Conservation (phyloP, 208 protist species). For the Crithidia fasciculata region DNA sequence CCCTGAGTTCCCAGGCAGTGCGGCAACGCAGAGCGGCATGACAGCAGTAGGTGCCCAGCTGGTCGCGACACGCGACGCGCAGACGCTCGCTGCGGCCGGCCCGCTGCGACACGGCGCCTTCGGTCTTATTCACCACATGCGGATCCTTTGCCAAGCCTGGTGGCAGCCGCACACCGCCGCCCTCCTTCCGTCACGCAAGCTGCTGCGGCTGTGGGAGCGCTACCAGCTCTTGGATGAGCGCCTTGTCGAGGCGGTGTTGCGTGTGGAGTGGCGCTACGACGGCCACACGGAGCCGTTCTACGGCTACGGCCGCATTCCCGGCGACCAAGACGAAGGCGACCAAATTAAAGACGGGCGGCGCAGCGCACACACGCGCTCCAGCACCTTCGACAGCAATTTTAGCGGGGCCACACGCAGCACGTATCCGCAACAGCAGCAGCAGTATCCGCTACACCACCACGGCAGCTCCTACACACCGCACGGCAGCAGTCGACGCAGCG, state of each 20-base stretch:
- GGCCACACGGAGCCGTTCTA: slow-evolving; percentile 13
- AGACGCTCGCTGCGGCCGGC: slow-evolving; percentile 17
- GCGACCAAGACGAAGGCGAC: background rate
- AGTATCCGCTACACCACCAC: background rate
- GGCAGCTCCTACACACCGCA: background rate
- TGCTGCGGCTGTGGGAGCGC: slow-evolving; percentile 49
- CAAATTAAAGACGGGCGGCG: background rate
- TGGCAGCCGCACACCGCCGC: slow-evolving; percentile 65
- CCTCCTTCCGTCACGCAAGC: slow-evolving; percentile 34
- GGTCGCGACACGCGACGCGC: slow-evolving; percentile 16
- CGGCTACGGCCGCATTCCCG: slow-evolving; percentile 17
- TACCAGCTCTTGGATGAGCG: slow-evolving; percentile 47
- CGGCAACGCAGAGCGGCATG: background rate
- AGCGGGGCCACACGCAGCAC: background rate
- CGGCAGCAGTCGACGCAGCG: background rate
- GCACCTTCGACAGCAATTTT: background rate
- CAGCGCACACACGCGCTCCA: background rate
- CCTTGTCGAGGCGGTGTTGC: slow-evolving; percentile 62
- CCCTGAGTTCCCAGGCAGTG: background rate
- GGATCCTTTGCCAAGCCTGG: slow-evolving; percentile 62
- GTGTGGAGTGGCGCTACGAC: slow-evolving; percentile 59
- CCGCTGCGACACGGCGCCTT: slow-evolving; percentile 26
- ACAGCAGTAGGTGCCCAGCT: slow-evolving; percentile 11
- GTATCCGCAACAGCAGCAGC: background rate
- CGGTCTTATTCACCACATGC: slow-evolving; percentile 48